Evolutionary conservation across 768 basidiomycete species (phyloP).

Genomic region (Tylopilus sp.): DNA sequence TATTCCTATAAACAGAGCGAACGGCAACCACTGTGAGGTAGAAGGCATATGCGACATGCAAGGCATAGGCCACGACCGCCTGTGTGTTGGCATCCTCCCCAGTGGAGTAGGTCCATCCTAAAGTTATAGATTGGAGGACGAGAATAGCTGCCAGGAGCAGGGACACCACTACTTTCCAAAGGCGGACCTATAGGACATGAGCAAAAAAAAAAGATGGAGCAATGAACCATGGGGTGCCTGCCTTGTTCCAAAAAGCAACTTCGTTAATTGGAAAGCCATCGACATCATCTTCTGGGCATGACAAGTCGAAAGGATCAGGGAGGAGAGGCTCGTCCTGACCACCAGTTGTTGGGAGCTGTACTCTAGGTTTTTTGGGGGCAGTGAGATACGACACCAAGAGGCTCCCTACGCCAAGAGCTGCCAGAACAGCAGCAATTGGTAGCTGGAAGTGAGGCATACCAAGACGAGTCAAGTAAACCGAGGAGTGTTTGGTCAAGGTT

Average conservation of each 20-base stretch:
- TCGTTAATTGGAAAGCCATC: constrained; percentile 68
- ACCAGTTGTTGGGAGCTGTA: constrained; percentile 41
- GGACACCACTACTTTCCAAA: constrained; percentile 53
- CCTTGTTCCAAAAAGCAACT: constrained; percentile 56
- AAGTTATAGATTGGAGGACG: constrained; percentile 46
- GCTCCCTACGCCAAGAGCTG: constrained; percentile 43
- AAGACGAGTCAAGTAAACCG: neutral
- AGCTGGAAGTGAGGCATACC: constrained; percentile 62
- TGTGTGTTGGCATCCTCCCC: constrained; percentile 31
- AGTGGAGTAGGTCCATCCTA: constrained; percentile 45
- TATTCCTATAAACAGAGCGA: constrained; percentile 47
- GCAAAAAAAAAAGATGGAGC: neutral
- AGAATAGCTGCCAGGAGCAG: constrained; percentile 45
- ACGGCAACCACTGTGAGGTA: constrained; percentile 55
- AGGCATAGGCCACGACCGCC: constrained; percentile 25
- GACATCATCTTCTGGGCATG: constrained; percentile 61
- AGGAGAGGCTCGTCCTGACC: constrained; percentile 24
- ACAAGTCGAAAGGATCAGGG: constrained; percentile 67
- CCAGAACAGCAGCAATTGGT: constrained; percentile 48
- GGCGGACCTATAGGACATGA: constrained; percentile 44
- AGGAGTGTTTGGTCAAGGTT: neutral
- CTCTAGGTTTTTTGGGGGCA: constrained; percentile 44
- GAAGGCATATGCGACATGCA: constrained; percentile 53
- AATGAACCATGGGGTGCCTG: constrained; percentile 34
- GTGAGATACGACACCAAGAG: constrained; percentile 40